Evolutionary conservation across 768 basidiomycete genomes (phyloP), one percentile per base, ranked within the genome.

Genomic region (Trametes sanguinea): DNA sequence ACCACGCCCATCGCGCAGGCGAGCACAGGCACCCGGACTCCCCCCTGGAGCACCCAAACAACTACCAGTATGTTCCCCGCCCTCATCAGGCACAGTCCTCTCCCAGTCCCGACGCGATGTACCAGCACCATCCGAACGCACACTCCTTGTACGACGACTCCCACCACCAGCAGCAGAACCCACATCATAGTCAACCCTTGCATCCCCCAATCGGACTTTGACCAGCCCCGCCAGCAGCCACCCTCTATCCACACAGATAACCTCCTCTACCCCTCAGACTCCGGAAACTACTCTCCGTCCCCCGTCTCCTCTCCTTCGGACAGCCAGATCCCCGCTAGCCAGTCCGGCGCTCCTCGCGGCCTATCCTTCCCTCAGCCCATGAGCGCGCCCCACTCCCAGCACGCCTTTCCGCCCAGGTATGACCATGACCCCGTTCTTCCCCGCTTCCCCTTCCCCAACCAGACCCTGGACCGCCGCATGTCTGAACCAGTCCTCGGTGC

Each of bases 391-490:
- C 64, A 68, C 60, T 11, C 59, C 39, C 57, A 62, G 61, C 47
- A 62, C 64, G 64, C 65, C 50, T 64, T 64, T 35, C 58, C 57
- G 35, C 56, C 54, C 35, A 46, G 55, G 52, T 63, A 54, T 39
- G 57, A 51, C 7, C 13, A 53, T 45, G 50, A 58, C 14, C 40
- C 60, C 27, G 39, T 39, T 22, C 40, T 58, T 6, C 43, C 55
- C 37, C 59, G 61, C 60, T 44, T 56, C 33, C 64, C 60, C 35
- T 61, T 51, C 60, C 10, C 48, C 33, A 60, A 56, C 44, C 65
- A 76, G 60, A 70, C 78, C 64, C 73, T 81, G 60, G 85, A 86
- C 76, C 84, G 86, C 69, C 84, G 87, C 72, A 85, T 87, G 84
- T 88, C 87, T 69, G 86, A 88, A 71, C 85, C 87, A 50, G 75